phyloP scores from a whole-genome alignment of 441 rosid species.

The Pelargonium citronellum region DNA sequence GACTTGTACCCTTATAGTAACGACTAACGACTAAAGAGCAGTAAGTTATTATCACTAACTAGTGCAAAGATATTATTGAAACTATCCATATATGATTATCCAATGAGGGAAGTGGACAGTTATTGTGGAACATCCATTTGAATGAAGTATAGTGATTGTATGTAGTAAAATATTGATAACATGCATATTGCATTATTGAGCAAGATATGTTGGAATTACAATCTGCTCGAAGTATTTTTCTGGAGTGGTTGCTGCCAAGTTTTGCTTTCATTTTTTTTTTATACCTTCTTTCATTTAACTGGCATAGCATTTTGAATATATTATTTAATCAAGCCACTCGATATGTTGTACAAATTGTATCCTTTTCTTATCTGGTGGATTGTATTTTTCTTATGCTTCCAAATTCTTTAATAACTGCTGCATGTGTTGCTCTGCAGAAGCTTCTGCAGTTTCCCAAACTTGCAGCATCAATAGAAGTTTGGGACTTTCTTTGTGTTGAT shows the following conservation, averaged over 20 bases:
- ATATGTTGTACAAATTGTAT: background rate
- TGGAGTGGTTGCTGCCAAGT: background rate
- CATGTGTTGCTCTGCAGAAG: constrained; percentile 38
- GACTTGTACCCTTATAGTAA: background rate
- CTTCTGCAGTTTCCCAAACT: constrained; percentile 75
- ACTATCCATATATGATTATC: background rate
- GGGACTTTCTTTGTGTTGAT: constrained; percentile 98
- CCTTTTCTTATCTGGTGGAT: constrained; percentile 16
- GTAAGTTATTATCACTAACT: background rate
- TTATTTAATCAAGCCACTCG: background rate
- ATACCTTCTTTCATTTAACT: background rate
- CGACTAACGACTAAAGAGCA: too few species aligned
- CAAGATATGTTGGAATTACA: background rate
- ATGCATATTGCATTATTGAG: background rate
- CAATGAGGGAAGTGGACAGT: background rate
- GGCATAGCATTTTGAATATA: background rate
- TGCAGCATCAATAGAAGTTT: constrained; percentile 96
- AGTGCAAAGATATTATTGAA: background rate
- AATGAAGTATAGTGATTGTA: background rate
- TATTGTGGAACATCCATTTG: background rate
- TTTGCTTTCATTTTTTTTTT: too few species aligned
- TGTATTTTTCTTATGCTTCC: constrained; percentile 14
- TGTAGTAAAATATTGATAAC: background rate
- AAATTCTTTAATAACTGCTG: constrained; percentile 11
- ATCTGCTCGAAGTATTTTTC: too few species aligned